Conservation (phyloP, 2,329 filamentous ascomycete species). For the Trichoderma gracile region DNA sequence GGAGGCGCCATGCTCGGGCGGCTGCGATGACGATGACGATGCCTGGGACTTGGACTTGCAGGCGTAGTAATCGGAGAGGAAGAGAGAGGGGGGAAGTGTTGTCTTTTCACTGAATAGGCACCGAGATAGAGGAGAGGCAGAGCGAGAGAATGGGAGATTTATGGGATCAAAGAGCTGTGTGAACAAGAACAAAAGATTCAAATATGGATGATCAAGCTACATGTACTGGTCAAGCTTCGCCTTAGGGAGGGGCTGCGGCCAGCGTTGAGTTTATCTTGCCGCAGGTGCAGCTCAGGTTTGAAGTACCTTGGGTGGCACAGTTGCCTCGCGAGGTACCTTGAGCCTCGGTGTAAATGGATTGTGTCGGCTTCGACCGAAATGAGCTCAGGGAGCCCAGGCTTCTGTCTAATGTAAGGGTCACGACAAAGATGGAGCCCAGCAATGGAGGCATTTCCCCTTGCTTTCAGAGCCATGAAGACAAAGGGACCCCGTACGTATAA, state of each 20-base stretch:
- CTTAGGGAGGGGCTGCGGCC: constrained; percentile 18
- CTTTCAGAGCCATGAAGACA: background rate
- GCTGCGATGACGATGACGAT: background rate
- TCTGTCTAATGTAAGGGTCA: constrained; percentile 16
- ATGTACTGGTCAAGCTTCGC: constrained; percentile 17
- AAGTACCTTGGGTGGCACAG: background rate
- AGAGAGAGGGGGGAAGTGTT: background rate
- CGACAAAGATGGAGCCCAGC: background rate
- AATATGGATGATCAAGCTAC: no score
- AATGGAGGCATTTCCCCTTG: background rate
- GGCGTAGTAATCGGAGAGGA: background rate
- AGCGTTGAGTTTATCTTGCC: constrained; percentile 14
- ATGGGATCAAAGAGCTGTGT: no score
- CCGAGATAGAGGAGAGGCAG: background rate
- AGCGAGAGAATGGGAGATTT: no score
- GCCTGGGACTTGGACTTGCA: background rate
- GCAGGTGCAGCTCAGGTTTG: background rate
- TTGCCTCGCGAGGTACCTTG: background rate
- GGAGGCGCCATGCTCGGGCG: constrained; percentile 18
- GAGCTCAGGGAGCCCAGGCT: constrained; percentile 2
- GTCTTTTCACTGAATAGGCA: background rate
- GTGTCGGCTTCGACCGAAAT: constrained; percentile 22
- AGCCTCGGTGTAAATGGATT: constrained; percentile 21
- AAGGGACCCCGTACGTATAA: background rate
- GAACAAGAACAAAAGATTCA: no score